Base-by-base conservation (phyloP, 805 yeast species). In the Metschnikowia gelsemii region DNA sequence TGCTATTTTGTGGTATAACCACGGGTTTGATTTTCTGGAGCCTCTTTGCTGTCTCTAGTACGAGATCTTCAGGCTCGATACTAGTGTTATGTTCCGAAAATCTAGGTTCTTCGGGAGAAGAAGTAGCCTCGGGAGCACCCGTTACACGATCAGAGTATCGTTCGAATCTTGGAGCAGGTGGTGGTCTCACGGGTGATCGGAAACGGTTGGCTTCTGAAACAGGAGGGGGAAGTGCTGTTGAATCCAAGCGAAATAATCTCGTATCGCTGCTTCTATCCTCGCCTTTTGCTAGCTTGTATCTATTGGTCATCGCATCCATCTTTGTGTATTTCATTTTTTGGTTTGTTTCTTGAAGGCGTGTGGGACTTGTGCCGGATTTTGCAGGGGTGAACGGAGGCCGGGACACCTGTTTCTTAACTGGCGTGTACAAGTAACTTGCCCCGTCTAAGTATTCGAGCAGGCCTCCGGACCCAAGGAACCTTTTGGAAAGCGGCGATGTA, bases 321-420 rank as follows among this genome's bases (percentile, higher is more conserved):
- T 58, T 56, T 42, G 65, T 66, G 26, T 51, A 56, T 32, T 59
- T 59, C 46, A 68, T 46, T 33, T 68, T 47, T 34, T 63, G 58
- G 22, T 68, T 65, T 0, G 75, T 68, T 43, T 67, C 70, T 44
- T 64, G 71, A 13, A 68, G 52, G 27, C 63, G 60, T 36, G 71
- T 65, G 8, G 56, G 50, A 23, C 66, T 51, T 11, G 54, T 42
- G 2, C 46, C 40, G 8, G 43, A 36, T 3, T 69, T 65, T 2
- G 38, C 35, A 3, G 55, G 55, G 5, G 55, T 50, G 25, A 46
- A 40, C 3, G 70, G 64, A 3, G 42, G 24, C 2, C 40, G 27
- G 8, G 44, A 31, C 27, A 47, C 51, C 27, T 57, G 59, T 38
- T 50, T 55, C 33, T 68, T 67, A 18, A 66, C 50, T 2, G 73